phyloP scores from a whole-genome alignment of 192 early-diverging fungal genomes.

The Coemansia sp. region DNA sequence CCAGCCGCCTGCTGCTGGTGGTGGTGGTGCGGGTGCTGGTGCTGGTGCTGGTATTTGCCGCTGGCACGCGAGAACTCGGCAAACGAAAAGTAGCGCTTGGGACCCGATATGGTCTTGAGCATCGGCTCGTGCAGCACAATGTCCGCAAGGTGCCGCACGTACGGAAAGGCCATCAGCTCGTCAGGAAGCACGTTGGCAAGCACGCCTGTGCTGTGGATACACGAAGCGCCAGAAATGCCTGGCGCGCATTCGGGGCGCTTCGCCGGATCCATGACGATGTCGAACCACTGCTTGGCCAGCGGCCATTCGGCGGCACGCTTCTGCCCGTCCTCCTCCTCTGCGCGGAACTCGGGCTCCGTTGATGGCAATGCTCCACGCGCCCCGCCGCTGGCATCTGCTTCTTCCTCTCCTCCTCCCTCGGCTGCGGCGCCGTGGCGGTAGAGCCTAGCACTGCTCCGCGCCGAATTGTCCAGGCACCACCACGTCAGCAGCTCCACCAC shows the following conservation, averaged over 20 bases:
- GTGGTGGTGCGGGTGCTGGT: constrained; percentile 10
- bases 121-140: constrained; percentile 64
- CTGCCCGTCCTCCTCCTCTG: constrained; percentile 30
- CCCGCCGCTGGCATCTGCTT: not conserved
- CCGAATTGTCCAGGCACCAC: constrained; percentile 52
- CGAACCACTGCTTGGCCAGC: constrained; percentile 37
- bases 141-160: constrained; percentile 61
- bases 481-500: constrained; percentile 56
- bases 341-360: constrained; percentile 37
- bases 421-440: not conserved
- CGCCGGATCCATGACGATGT: constrained; percentile 40
- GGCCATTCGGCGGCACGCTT: constrained; percentile 33
- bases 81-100: constrained; percentile 59
- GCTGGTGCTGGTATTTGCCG: constrained; percentile 8
- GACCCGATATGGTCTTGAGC: constrained; percentile 56
- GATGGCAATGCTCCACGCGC: constrained; percentile 1
- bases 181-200: constrained; percentile 53
- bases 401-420: no score
- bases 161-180: constrained; percentile 57
- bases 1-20: constrained; percentile 8
- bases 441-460: constrained; percentile 19
- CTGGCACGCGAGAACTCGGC: constrained; percentile 38
- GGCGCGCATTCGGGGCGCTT: constrained; percentile 8
- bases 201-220: constrained; percentile 49
- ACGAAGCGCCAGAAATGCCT: constrained; percentile 23